phyloP scores from a whole-genome alignment of 164 flowering plant species.

The Aristolochia fimbriata region DNA sequence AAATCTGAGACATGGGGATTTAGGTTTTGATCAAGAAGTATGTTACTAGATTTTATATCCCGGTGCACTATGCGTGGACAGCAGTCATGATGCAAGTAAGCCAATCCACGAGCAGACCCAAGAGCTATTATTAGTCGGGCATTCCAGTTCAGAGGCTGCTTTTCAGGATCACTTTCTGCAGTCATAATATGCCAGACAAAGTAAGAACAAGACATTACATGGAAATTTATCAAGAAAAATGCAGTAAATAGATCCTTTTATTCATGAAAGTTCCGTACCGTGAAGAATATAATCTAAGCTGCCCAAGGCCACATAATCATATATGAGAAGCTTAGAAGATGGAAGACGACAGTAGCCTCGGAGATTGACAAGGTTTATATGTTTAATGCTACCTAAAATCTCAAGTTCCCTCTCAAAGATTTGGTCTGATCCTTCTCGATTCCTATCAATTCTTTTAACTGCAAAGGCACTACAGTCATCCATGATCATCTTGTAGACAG shows the following conservation, averaged over 20 bases:
- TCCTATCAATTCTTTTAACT: conserved; percentile 74
- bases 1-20: conserved; percentile 93
- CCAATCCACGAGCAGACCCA: conserved; percentile 85
- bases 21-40: conserved; percentile 79
- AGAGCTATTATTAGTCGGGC: conserved; percentile 65
- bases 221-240: too few relatives aligned
- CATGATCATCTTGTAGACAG: conserved; percentile 92
- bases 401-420: conserved; percentile 87
- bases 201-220: neutral
- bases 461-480: conserved; percentile 87
- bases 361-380: conserved; percentile 80
- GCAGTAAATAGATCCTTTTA: neutral
- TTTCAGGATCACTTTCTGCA: conserved; percentile 29
- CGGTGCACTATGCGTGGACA: conserved; percentile 74
- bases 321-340: conserved; percentile 75
- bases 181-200: neutral
- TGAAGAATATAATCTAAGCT: conserved; percentile 84
- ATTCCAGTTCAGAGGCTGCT: conserved; percentile 48
- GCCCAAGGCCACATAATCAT: conserved; percentile 78
- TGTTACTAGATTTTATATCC: conserved; percentile 93
- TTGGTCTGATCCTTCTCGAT: conserved; percentile 75
- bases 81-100: conserved; percentile 96
- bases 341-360: conserved; percentile 87
- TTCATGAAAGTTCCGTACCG: conserved; percentile 25
- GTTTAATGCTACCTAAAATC: conserved; percentile 88